Conservation (phyloP, 2,329 filamentous ascomycete genomes). For the Knufia fluminis region DNA sequence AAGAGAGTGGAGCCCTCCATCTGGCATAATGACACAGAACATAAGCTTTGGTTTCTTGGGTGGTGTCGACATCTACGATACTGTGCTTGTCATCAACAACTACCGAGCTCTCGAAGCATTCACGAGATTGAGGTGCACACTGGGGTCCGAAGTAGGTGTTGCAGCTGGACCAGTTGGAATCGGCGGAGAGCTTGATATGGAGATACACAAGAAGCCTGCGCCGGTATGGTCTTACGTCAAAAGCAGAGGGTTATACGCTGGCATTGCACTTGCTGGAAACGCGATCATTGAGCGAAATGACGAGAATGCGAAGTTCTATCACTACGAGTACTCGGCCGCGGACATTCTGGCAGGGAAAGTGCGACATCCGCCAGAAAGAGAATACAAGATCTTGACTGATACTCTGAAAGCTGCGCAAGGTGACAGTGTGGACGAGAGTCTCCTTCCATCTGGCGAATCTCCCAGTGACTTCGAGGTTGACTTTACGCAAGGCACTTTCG, state of each 20-base stretch:
- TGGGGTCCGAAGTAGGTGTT: constrained; percentile 72
- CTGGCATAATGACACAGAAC: constrained; percentile 83
- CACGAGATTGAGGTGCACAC: constrained; percentile 64
- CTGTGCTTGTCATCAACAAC: constrained; percentile 85
- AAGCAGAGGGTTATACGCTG: constrained; percentile 78
- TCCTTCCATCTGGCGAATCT: constrained; percentile 60
- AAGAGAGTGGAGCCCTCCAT: constrained; percentile 84
- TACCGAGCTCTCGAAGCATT: constrained; percentile 76
- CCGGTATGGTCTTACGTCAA: constrained; percentile 83
- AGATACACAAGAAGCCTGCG: constrained; percentile 57
- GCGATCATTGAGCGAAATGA: constrained; percentile 78
- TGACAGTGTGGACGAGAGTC: constrained; percentile 61
- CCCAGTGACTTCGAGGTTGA: constrained; percentile 63
- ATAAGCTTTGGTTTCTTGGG: constrained; percentile 80
- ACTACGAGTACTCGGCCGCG: constrained; percentile 50
- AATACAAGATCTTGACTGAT: constrained; percentile 58
- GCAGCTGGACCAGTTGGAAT: constrained; percentile 68
- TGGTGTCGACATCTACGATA: constrained; percentile 92
- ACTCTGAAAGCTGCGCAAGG: constrained; percentile 85
- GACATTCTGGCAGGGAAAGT: constrained; percentile 56
- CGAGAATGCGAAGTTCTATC: constrained; percentile 81
- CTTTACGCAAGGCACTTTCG: constrained; percentile 49
- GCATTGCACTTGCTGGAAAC: constrained; percentile 78
- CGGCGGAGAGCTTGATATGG: constrained; percentile 63
- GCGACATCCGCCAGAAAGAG: constrained; percentile 43